These are phyloP conservation scores for Pisolithus thermaeus DNA, from an alignment of 1,284 basidiomycete genomes.

Conservation along the genomic window DNA sequence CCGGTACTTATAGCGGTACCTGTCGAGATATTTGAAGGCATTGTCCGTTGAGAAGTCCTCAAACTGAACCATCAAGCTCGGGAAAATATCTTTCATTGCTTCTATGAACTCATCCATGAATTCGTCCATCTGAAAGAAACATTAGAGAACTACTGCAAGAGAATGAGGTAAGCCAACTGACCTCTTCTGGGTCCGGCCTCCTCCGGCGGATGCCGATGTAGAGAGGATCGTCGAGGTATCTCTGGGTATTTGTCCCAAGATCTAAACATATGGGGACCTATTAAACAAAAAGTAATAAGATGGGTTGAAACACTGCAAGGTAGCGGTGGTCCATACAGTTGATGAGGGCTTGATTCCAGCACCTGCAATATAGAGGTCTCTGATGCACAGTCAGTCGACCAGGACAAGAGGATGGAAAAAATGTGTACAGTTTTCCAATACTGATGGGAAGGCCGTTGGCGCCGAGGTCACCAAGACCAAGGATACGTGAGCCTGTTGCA, in stretches of 20 bases:
- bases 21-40: conserved; percentile 67
- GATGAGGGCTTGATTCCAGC: conserved; percentile 53
- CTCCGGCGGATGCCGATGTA: conserved; percentile 70
- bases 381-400: conserved; percentile 14
- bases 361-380: conserved; percentile 71
- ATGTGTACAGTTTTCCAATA: conserved; percentile 70
- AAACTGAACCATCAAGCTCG: conserved; percentile 74
- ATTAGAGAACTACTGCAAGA: conserved; percentile 1
- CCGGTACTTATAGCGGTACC: conserved; percentile 55
- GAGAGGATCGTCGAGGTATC: conserved; percentile 70
- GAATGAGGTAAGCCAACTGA: conserved; percentile 8
- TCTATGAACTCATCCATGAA: conserved; percentile 84
- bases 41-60: conserved; percentile 78
- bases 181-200: conserved; percentile 49
- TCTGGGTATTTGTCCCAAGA: conserved; percentile 76
- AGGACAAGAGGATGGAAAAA: neutral
- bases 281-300: neutral
- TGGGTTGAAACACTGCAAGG: neutral
- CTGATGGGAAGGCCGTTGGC: conserved; percentile 73
- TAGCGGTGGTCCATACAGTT: conserved; percentile 31
- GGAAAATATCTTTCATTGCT: conserved; percentile 63
- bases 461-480: conserved; percentile 79
- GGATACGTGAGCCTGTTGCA: conserved; percentile 59
- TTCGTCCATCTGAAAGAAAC: conserved; percentile 48
- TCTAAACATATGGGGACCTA: conserved; percentile 67